These are phyloP conservation scores for sweet orange (Citrus sinensis) DNA, from an alignment of 345 rosid species.

Conservation along the genomic window DVS_A1.0 CM039162.1:25281501-25282000, in stretches of 20 bases:
- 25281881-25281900: background rate
- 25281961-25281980: background rate
- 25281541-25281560: constrained; percentile 86
- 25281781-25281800: constrained; percentile 1
- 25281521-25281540: constrained; percentile 92
- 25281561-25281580: constrained; percentile 1
- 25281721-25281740: constrained; percentile 55
- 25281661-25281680: constrained; percentile 69
- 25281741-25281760: constrained; percentile 18
- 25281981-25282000: background rate
- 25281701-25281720: constrained; percentile 83
- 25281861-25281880: no score
- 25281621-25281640: background rate
- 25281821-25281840: constrained; percentile 4
- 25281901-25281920: background rate
- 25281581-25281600: constrained; percentile 8
- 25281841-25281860: background rate
- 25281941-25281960: background rate
- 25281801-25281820: background rate
- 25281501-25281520: constrained; percentile 90
- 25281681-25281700: constrained; percentile 99
- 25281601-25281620: background rate
- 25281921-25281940: background rate
- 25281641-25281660: background rate
- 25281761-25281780: constrained; percentile 30